These are phyloP conservation scores for Boechera divaricarpa DNA, from an alignment of 345 rosid species.

Conservation along the genomic window DNA sequence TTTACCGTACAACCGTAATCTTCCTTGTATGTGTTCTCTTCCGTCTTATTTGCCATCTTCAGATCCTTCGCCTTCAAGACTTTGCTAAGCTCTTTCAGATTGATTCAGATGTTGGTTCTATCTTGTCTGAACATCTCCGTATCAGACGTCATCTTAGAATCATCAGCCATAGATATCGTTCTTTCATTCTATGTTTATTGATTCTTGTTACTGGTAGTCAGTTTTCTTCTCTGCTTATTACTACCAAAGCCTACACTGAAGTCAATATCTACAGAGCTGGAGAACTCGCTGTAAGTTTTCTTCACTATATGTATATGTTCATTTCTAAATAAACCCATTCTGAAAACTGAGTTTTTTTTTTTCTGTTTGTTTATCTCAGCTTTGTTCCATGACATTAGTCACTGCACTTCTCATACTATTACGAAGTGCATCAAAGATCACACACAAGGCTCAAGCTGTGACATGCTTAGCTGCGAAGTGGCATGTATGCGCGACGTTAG, in stretches of 20 bases:
- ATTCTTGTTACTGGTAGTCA: constrained; percentile 85
- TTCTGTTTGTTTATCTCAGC: constrained; percentile 48
- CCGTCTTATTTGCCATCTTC: constrained; percentile 86
- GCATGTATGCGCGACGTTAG: constrained; percentile 90
- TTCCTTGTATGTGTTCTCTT: constrained; percentile 91
- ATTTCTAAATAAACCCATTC: not conserved
- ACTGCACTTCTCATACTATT: constrained; percentile 68
- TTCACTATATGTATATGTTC: not conserved
- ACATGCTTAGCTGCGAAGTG: constrained; percentile 93
- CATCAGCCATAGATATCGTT: constrained; percentile 87
- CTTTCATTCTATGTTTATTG: constrained; percentile 63
- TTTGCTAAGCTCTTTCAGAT: constrained; percentile 72
- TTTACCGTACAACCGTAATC: constrained; percentile 81
- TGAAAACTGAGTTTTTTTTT: not conserved
- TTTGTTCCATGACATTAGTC: constrained; percentile 79
- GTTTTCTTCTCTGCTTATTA: constrained; percentile 78
- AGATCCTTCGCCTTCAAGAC: constrained; percentile 87
- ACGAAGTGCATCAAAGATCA: constrained; percentile 87
- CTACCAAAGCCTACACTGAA: constrained; percentile 57
- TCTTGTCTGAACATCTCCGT: constrained; percentile 85
- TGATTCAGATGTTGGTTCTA: constrained; percentile 76
- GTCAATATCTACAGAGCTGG: constrained; percentile 78
- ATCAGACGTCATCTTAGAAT: constrained; percentile 86
- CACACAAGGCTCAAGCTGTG: constrained; percentile 91
- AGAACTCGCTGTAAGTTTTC: constrained; percentile 77